A percentile compares a stretch with the other conserved stretches of the same genome.
Evolutionary conservation across 2,329 filamentous ascomycete species (phyloP).

Genomic region (Rhynchosporium graminicola): DNA sequence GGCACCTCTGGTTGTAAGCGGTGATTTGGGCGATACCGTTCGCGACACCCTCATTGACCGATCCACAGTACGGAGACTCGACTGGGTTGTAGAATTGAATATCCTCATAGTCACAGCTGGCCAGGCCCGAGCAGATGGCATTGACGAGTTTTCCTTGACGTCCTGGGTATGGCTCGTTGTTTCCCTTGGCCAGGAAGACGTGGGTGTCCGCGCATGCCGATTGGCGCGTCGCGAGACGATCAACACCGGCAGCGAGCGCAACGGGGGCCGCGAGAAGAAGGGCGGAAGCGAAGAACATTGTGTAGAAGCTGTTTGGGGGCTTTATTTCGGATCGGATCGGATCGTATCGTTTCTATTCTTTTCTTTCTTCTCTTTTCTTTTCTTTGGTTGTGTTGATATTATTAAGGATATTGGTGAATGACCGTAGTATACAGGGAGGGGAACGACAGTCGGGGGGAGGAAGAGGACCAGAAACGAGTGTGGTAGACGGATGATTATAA

Average conservation of each 20-base stretch:
- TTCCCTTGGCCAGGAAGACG: slow-evolving; percentile 10
- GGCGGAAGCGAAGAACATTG: background rate
- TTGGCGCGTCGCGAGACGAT: background rate
- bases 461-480: too few relatives aligned
- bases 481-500: too few relatives aligned
- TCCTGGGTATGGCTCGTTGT: slow-evolving; percentile 14
- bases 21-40: slow-evolving; percentile 44
- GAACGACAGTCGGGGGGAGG: too few relatives aligned
- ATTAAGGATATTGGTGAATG: too few relatives aligned
- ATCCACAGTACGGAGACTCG: background rate
- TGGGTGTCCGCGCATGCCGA: slow-evolving; percentile 1
- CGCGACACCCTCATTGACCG: slow-evolving; percentile 37
- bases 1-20: slow-evolving; percentile 45
- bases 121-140: background rate
- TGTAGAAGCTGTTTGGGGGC: too few relatives aligned
- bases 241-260: background rate
- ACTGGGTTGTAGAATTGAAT: background rate
- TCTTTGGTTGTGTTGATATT: too few relatives aligned
- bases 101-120: slow-evolving; percentile 13
- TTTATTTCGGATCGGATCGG: too few relatives aligned
- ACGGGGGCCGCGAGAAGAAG: background rate
- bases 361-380: too few relatives aligned
- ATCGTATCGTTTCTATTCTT: too few relatives aligned
- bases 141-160: slow-evolving; percentile 1
- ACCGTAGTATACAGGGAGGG: too few relatives aligned